phyloP scores from a whole-genome alignment of 805 yeast genomes.

The Komagataella mondaviorum region DNA sequence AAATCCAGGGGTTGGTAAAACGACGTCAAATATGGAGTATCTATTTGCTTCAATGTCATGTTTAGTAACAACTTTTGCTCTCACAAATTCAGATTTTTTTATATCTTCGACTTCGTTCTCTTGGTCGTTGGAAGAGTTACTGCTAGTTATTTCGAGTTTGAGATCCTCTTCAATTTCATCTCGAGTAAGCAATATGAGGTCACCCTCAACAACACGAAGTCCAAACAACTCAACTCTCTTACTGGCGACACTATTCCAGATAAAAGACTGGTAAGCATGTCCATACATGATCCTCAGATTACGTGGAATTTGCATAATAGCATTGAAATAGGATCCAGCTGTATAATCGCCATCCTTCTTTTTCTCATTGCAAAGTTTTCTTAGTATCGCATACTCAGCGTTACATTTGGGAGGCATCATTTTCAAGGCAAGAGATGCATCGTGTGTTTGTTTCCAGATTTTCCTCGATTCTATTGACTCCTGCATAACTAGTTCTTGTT shows the following conservation, averaged over 20 bases:
- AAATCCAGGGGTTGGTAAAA: conserved; percentile 94
- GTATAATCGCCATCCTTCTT: conserved; percentile 32
- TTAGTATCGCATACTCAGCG: conserved; percentile 70
- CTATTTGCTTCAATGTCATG: conserved; percentile 51
- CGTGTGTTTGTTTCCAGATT: conserved; percentile 63
- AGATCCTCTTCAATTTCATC: conserved; percentile 6
- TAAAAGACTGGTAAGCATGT: conserved; percentile 92
- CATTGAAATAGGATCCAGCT: conserved; percentile 51
- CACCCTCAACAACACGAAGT: conserved; percentile 61
- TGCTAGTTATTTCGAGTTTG: conserved; percentile 1
- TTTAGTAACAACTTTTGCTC: conserved; percentile 65
- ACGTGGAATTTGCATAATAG: conserved; percentile 82
- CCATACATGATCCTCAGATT: conserved; percentile 90
- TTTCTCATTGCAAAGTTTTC: conserved; percentile 38
- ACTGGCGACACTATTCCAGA: conserved; percentile 86
- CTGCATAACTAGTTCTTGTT: conserved; percentile 74
- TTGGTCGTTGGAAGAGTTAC: conserved; percentile 12
- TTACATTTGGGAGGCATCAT: conserved; percentile 80
- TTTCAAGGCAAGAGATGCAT: conserved; percentile 51
- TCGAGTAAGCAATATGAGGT: conserved; percentile 41
- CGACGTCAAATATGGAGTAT: conserved; percentile 68
- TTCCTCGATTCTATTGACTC: conserved; percentile 75
- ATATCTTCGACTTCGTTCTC: conserved; percentile 54
- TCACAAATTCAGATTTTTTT: conserved; percentile 36
- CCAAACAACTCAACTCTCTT: conserved; percentile 65